These are phyloP conservation scores for Nicotiana attenuata DNA, from an alignment of 257 asterid genomes.

Conservation along the genomic window DNA sequence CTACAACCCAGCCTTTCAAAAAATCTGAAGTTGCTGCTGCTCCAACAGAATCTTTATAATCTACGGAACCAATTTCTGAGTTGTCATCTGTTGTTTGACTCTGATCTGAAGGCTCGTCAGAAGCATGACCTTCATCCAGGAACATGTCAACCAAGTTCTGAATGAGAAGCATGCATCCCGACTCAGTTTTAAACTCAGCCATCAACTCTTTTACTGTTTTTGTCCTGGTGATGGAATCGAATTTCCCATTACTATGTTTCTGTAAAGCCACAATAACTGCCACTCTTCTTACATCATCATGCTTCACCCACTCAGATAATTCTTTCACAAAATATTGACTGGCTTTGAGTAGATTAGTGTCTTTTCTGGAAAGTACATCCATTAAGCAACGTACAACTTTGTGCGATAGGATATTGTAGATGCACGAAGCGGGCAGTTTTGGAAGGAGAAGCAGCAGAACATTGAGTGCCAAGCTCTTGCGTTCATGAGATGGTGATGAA, in stretches of 20 bases:
- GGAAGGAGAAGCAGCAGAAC: slow-evolving; percentile 67
- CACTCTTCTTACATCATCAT: slow-evolving; percentile 69
- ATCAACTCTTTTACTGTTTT: slow-evolving; percentile 73
- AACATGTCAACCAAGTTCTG: slow-evolving; percentile 69
- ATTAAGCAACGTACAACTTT: slow-evolving; percentile 80
- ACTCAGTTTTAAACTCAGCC: slow-evolving; percentile 70
- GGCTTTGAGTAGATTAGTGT: slow-evolving; percentile 88
- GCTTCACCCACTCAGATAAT: slow-evolving; percentile 65
- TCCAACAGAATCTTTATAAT: slow-evolving; percentile 64
- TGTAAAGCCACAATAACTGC: slow-evolving; percentile 86
- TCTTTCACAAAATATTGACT: slow-evolving; percentile 73
- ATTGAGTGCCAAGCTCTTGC: slow-evolving; percentile 83
- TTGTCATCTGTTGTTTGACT: slow-evolving; percentile 96
- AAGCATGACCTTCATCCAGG: slow-evolving; percentile 73
- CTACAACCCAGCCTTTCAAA: slow-evolving; percentile 81
- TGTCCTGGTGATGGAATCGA: slow-evolving; percentile 72
- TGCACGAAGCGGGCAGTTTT: slow-evolving; percentile 62
- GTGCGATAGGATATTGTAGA: slow-evolving; percentile 50
- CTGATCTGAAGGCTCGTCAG: slow-evolving; percentile 98
- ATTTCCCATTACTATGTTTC: slow-evolving; percentile 83
- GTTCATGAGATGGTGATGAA: slow-evolving; percentile 77
- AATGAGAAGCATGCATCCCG: slow-evolving; percentile 68
- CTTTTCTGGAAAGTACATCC: slow-evolving; percentile 78
- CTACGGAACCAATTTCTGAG: slow-evolving; percentile 82
- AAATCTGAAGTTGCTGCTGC: slow-evolving; percentile 52